phyloP scores from a whole-genome alignment of 768 basidiomycete genomes.

The Agaricus sinodeliciosus region DNA sequence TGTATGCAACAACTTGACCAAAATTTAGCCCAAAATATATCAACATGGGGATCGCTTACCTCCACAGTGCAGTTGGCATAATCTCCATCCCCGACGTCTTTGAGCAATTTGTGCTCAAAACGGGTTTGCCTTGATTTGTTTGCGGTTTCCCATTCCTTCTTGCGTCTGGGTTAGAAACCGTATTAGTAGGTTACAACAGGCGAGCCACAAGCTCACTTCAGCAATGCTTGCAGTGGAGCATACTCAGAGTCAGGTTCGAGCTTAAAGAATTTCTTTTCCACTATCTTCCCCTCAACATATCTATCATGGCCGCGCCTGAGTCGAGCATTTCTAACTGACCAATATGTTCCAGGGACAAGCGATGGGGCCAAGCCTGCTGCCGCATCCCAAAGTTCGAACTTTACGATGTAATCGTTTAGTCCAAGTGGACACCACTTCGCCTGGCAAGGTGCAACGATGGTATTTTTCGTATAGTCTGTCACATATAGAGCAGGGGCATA shows the following conservation, averaged over 20 bases:
- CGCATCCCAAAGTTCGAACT: conserved; percentile 52
- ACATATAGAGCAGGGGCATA: conserved; percentile 45
- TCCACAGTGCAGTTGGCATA: conserved; percentile 55
- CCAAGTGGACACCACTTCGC: conserved; percentile 40
- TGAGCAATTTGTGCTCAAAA: conserved; percentile 41
- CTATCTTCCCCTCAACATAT: conserved; percentile 48
- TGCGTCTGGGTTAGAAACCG: conserved; percentile 1
- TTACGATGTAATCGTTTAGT: conserved; percentile 40
- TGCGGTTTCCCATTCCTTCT: conserved; percentile 29
- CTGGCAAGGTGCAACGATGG: conserved; percentile 23
- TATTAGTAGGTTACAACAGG: neutral
- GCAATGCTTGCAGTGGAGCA: conserved; percentile 37
- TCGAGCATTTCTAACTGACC: conserved; percentile 45
- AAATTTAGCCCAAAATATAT: neutral
- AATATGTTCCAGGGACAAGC: conserved; percentile 46
- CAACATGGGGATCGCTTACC: conserved; percentile 25
- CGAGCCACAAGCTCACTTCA: conserved; percentile 36
- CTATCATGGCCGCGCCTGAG: conserved; percentile 32
- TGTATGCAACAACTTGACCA: conserved; percentile 39
- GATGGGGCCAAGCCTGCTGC: conserved; percentile 33
- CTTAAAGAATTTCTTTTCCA: conserved; percentile 34
- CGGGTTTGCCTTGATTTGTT: conserved; percentile 19
- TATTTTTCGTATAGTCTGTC: conserved; percentile 57
- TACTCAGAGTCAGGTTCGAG: conserved; percentile 36
- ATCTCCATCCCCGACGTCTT: conserved; percentile 33